A percentile compares a stretch with the other conserved stretches of the same genome.
Evolutionary conservation across 495 filamentous ascomycete species (phyloP).

Genomic region (Penicillium coffeae): DNA sequence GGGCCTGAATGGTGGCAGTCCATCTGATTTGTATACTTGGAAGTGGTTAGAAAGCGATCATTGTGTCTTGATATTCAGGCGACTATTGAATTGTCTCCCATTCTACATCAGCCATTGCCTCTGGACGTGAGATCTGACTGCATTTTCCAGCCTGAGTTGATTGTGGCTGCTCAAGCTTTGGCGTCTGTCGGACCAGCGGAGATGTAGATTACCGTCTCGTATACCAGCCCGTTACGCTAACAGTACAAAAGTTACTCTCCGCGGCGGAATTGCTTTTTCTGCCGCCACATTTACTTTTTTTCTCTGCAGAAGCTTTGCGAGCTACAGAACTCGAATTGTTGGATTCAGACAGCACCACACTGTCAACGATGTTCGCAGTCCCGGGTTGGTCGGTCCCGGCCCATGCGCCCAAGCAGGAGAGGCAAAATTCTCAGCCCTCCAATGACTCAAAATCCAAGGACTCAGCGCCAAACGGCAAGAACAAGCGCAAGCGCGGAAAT

Average conservation of each 20-base stretch:
- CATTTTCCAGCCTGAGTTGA: no score
- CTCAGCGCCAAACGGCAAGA: slow-evolving; percentile 28
- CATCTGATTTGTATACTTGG: no score
- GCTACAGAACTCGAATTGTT: not conserved
- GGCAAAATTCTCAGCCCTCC: slow-evolving; percentile 30
- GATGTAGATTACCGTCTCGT: not conserved
- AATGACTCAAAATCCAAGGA: slow-evolving; percentile 26
- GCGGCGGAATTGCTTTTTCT: not conserved
- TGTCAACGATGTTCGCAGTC: slow-evolving; percentile 76
- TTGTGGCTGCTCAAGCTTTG: no score
- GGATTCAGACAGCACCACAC: not conserved
- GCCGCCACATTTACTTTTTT: not conserved
- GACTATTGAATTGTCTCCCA: no score
- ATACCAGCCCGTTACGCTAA: not conserved
- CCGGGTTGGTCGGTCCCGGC: slow-evolving; percentile 82
- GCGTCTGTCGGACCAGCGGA: no score
- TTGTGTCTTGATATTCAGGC: no score
- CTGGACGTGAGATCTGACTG: no score
- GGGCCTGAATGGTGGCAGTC: no score
- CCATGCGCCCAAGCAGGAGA: slow-evolving; percentile 66
- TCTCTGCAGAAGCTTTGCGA: not conserved
- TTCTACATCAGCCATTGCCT: no score
- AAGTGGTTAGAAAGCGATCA: no score
- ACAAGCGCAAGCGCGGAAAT: slow-evolving; percentile 55
- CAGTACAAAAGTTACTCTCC: not conserved